Conservation (phyloP, 768 basidiomycete species). For the Leucosporidium creatinivorum region DNA sequence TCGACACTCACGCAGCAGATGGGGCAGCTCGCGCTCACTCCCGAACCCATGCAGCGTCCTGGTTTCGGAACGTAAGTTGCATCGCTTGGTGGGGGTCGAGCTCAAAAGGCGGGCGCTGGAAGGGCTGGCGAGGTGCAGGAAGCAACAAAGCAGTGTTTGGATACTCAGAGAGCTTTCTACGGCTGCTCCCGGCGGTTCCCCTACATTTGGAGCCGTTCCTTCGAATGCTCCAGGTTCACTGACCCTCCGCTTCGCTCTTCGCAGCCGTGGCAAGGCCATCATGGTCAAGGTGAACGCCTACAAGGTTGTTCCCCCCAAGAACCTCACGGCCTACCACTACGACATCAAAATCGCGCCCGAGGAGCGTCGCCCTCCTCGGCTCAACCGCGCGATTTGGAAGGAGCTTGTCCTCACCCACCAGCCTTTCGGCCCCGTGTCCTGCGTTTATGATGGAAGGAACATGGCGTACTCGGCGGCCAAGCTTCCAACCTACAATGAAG, state of each 20-base stretch:
- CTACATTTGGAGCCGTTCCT: not conserved
- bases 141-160: too few species aligned
- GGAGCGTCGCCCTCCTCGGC: not conserved
- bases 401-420: not conserved
- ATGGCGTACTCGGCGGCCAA: constrained; percentile 1
- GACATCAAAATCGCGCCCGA: constrained; percentile 15
- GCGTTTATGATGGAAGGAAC: constrained; percentile 8
- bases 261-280: not conserved
- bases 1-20: too few species aligned
- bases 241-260: not conserved
- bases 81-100: not conserved
- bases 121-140: too few species aligned
- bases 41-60: not conserved
- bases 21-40: too few species aligned
- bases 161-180: too few species aligned
- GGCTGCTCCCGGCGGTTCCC: not conserved
- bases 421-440: not conserved
- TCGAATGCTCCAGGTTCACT: too few species aligned
- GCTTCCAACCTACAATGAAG: not conserved
- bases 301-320: not conserved
- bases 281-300: constrained; percentile 2
- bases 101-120: too few species aligned
- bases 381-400: constrained; percentile 10
- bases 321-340: constrained; percentile 10
- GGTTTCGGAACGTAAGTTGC: constrained; percentile 1